Evolutionary conservation across 805 yeast genomes (phyloP), one percentile per base, ranked within the genome.

Genomic region (Candida hungchunana): DNA sequence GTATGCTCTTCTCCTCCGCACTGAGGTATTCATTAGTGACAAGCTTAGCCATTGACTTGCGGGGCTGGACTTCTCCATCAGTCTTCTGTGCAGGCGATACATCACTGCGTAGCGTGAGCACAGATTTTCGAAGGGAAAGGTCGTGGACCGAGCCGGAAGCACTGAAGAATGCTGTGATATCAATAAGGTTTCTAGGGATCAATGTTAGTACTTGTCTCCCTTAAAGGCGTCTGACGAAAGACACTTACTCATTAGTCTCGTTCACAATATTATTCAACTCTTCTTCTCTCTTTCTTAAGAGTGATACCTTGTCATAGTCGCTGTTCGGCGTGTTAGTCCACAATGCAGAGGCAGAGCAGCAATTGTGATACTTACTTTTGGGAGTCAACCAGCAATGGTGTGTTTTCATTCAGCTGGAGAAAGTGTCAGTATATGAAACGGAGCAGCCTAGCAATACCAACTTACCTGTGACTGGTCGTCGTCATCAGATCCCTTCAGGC

Each of bases 181-280:
- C 58, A 42, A 42, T 48, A 20, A 36, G 32, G 29, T 46, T 44
- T 38, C 46, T 43, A 25, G 12, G n/a, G n/a, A n/a, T n/a, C n/a
- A 17, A 26, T 26, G 40, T 31, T 31, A 36, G 39, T 30, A 21
- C 27, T 5, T 21, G n/a, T n/a, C n/a, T n/a, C n/a, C n/a, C n/a
- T n/a, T n/a, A n/a, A n/a, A n/a, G n/a, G n/a, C n/a, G n/a, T n/a
- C 7, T 13, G 12, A 28, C 13, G n/a, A n/a, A n/a, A n/a, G n/a
- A n/a, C n/a, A 34, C 46, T 39, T 17, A 43, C 46, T 55, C 58
- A 26, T 48, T 54, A 4, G 59, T 53, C 20, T 69, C 75, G 43
- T 65, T 65, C 31, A 71, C 77, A 12, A 71, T 70, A 18, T 53
- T 50, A 37, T 65, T 66, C 29, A 71, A 54, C 42, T 71, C 75